Percentiles rank a stretch among this genome's conserved stretches.
phyloP scores from a whole-genome alignment of 2,329 filamentous ascomycete genomes.

The Fonsecaea multimorphosa region DNA sequence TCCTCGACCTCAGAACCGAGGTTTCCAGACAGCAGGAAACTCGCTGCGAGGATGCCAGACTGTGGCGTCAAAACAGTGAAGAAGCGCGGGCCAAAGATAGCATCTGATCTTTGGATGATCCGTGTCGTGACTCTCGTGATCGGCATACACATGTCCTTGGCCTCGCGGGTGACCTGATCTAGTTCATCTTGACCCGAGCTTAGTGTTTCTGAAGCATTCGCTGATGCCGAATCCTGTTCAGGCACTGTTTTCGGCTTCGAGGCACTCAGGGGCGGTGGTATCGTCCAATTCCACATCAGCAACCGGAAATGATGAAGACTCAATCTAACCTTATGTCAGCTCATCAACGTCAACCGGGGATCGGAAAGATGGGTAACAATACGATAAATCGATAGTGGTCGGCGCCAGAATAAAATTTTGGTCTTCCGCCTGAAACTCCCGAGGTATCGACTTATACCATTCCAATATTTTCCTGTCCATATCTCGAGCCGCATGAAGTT shows the following conservation, averaged over 20 bases:
- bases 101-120: conserved; percentile 4
- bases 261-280: not conserved
- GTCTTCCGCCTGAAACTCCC: conserved; percentile 11
- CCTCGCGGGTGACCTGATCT: conserved; percentile 2
- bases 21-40: conserved; percentile 21
- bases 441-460: conserved; percentile 21
- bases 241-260: not conserved
- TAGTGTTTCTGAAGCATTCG: not conserved
- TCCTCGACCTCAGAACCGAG: conserved; percentile 17
- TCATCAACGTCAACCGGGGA: not conserved
- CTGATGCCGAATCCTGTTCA: not conserved
- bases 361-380: not conserved
- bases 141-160: conserved; percentile 14
- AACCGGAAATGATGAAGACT: conserved; percentile 23
- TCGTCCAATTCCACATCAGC: conserved; percentile 25
- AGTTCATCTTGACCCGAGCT: not conserved
- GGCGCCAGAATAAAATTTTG: conserved; percentile 14
- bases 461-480: conserved; percentile 15
- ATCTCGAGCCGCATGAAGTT: conserved; percentile 12
- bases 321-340: conserved; percentile 9
- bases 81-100: conserved; percentile 12
- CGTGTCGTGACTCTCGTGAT: not conserved
- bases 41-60: conserved; percentile 21
- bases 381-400: conserved; percentile 22
- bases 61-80: conserved; percentile 22